Conservation (phyloP, 164 flowering plant genomes). For the Euptelea pleiosperma region DNA sequence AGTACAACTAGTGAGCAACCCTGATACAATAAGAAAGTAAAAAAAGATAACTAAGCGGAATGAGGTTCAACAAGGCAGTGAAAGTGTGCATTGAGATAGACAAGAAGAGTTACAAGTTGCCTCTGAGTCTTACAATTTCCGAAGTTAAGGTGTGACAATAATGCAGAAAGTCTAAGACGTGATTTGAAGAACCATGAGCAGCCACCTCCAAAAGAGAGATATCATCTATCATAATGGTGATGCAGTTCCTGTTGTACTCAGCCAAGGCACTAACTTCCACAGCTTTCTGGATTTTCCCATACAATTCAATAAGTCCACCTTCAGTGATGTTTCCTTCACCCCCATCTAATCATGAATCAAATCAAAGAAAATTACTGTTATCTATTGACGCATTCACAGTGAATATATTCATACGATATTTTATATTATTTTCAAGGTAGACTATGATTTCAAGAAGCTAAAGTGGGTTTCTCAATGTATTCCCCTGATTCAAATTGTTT, state of each 20-base stretch:
- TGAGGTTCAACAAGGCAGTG: neutral
- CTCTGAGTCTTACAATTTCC: conserved; percentile 50
- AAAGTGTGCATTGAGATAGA: neutral
- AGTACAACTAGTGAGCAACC: conserved; percentile 65
- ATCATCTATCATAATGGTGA: conserved; percentile 77
- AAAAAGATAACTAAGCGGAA: too few species aligned
- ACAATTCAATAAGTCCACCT: conserved; percentile 50
- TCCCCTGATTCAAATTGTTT: too few species aligned
- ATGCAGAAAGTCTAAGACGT: conserved; percentile 75
- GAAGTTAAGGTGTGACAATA: conserved; percentile 77
- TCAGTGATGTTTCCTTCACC: conserved; percentile 26
- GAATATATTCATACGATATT: too few species aligned
- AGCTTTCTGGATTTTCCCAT: conserved; percentile 53
- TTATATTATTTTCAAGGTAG: too few species aligned
- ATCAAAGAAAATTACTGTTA: too few species aligned
- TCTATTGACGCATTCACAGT: too few species aligned
- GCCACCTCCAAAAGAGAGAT: conserved; percentile 81
- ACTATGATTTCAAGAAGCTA: too few species aligned
- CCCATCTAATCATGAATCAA: conserved; percentile 32
- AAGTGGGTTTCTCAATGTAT: too few species aligned
- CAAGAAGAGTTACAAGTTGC: neutral
- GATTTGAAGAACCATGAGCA: conserved; percentile 53
- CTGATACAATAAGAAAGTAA: conserved; percentile 35
- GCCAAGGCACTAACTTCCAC: conserved; percentile 31
- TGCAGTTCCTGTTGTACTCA: conserved; percentile 24